Percentiles rank a stretch among this genome's conserved stretches.
phyloP scores from a whole-genome alignment of 2,329 filamentous ascomycete species.

The Nigrospora sphaerica region DNA sequence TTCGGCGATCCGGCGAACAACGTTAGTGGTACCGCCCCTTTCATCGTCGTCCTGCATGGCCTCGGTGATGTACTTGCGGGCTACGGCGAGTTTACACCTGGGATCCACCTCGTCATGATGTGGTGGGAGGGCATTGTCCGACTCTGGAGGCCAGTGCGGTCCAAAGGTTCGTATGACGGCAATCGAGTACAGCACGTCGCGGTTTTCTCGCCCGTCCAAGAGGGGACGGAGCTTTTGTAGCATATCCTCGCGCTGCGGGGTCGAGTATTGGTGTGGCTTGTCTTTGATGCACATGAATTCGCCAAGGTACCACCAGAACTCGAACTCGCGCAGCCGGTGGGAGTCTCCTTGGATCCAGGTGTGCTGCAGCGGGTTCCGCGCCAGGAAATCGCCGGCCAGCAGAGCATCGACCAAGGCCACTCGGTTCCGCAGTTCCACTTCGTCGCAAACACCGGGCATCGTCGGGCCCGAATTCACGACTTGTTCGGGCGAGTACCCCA shows the following conservation, averaged over 20 bases:
- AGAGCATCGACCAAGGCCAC: slow-evolving; percentile 71
- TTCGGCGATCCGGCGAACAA: slow-evolving; percentile 63
- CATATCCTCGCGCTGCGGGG: slow-evolving; percentile 56
- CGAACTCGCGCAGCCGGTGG: slow-evolving; percentile 54
- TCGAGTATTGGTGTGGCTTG: slow-evolving; percentile 39
- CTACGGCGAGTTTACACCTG: slow-evolving; percentile 60
- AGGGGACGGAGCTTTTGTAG: slow-evolving; percentile 61
- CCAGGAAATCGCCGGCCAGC: slow-evolving; percentile 63
- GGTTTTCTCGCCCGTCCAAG: slow-evolving; percentile 75
- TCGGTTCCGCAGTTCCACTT: slow-evolving; percentile 59
- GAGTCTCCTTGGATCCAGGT: slow-evolving; percentile 43
- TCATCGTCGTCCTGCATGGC: slow-evolving; percentile 51
- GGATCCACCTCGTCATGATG: slow-evolving; percentile 61
- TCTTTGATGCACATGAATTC: slow-evolving; percentile 60
- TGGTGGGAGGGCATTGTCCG: slow-evolving; percentile 47
- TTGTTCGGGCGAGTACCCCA: slow-evolving; percentile 33
- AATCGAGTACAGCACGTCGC: slow-evolving; percentile 86
- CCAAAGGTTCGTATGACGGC: slow-evolving; percentile 72
- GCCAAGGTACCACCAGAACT: slow-evolving; percentile 78
- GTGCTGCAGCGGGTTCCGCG: slow-evolving; percentile 46
- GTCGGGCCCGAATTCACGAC: slow-evolving; percentile 24
- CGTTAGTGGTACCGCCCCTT: slow-evolving; percentile 65
- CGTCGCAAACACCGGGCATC: slow-evolving; percentile 48
- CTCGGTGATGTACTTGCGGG: slow-evolving; percentile 54
- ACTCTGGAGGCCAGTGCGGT: slow-evolving; percentile 53